Base-by-base conservation (phyloP, 148 eudicot species). In the Fagopyrum esculentum region DNA sequence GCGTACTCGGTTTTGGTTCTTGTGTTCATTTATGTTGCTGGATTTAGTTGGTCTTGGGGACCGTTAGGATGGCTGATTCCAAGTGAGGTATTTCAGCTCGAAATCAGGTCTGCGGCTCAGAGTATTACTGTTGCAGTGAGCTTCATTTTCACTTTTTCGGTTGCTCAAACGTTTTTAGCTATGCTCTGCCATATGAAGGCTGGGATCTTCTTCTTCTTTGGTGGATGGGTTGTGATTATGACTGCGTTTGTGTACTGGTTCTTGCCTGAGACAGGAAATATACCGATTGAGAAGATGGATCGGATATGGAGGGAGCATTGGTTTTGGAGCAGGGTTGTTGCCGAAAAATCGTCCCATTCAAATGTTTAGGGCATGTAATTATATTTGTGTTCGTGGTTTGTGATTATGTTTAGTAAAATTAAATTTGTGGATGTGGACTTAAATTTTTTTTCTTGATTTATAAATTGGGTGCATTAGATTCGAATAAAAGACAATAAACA, bases 201-300 rank as follows among this genome's bases (percentile, higher is more conserved):
- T 9, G 84, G 86, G 56, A 69, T 79, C 9, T 84, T 84, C 80
- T 81, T 84, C 79, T 81, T 84, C 22, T 84, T 81, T 57, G 86
- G 78, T 19, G 86, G 80, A 0, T 84, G 84, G 82, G 84, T 84
- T 45, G 75, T 72, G 4, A 45, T 85, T 45, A 85, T 85, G 87
- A 82, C 87, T 0, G 69, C 10, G 9, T 82, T 85, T 71, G 83
- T 80, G 10, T 71, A 77, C 63, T 46, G 78, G 11, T 73, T 82
- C 0, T 72, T 85, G 78, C 87, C 84, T 2, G 87, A 84, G 73
- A 84, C 87, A 4, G 77, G 80, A 73, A 79, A 77, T 35, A 50
- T 82, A 49, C 87, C 87, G 0, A 82, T 85, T 13, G 87, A 82
- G 26, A 45, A 54, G 71, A 85, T 85, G 87, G 79, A 80, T n/a